Evolutionary conservation across 164 flowering plant species (phyloP), one percentile per base, ranked within the genome.

Genomic region (Tinospora cordifolia): DNA sequence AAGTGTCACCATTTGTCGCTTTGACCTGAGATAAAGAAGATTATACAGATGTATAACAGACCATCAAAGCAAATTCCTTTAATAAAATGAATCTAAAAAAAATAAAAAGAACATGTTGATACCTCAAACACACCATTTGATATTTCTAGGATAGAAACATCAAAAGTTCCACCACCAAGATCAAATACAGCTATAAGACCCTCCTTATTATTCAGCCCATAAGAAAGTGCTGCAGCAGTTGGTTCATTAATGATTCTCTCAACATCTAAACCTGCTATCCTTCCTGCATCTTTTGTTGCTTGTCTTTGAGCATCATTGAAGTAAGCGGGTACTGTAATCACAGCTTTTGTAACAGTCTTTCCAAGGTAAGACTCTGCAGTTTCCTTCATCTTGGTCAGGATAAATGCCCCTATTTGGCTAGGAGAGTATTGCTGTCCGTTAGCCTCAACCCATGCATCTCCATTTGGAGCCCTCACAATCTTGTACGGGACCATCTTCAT

Each of bases 101-200:
- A 10, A 22, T 30, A 15, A 63, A 6, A 39, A 26, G 15, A 69
- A 1, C 24, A 44, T 10, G 44, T 30, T 17, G 22, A 27, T 76
- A 86, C 92, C 87, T 85, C 90, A 76, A 88, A 88, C 10, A 88
- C 92, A 36, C 92, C 88, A 75, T 79, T 85, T 40, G 90, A 88
- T 41, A 86, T 88, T 70, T 88, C 92, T 2, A 88, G 72, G 25
- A 88, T 85, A 15, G 90, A 88, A 57, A 88, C 81, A 85, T 88
- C 92, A 73, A 88, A 88, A n/a, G 92, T 88, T 69, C 92, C 92
- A 67, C 89, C 91, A 17, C 91, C 91, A 79, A 87, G 88, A 77
- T 87, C 91, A 73, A 83, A 87, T 38, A 88, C 92, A 6, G 92
- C 90, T 51, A 86, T 80, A 8, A 86, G 75, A 51, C 92, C 92